Percentiles rank a stretch among this genome's conserved stretches.
Evolutionary conservation across 2,329 filamentous ascomycete species (phyloP).

Genomic region (Cladorrhinum sp.): DNA sequence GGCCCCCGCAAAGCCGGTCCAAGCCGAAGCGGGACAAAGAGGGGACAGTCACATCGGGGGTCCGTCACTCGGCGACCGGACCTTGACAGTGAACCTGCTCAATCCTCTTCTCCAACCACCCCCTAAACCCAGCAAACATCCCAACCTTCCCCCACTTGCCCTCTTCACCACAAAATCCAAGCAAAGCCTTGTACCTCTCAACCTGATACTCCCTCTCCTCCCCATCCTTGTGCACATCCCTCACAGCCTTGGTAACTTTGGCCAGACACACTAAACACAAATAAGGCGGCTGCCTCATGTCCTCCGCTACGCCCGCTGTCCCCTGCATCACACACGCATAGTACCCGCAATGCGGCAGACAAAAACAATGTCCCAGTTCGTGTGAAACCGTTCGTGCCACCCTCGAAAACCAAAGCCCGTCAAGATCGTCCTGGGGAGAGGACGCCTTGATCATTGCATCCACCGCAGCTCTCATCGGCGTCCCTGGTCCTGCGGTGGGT

Average conservation of each 20-base stretch:
- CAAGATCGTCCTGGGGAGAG: conserved; percentile 28
- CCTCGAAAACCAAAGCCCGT: conserved; percentile 55
- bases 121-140: conserved; percentile 45
- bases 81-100: too few relatives aligned
- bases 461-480: background rate
- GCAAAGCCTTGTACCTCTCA: conserved; percentile 40
- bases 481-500: background rate
- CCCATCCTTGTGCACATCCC: conserved; percentile 25
- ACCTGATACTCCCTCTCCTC: conserved; percentile 27
- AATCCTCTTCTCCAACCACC: conserved; percentile 39
- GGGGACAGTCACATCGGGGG: background rate
- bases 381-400: conserved; percentile 58
- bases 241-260: conserved; percentile 46
- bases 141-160: conserved; percentile 35
- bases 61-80: too few relatives aligned
- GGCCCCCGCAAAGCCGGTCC: background rate
- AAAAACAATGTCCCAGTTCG: conserved; percentile 66
- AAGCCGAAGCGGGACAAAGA: background rate
- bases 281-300: conserved; percentile 60
- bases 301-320: conserved; percentile 54
- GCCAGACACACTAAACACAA: conserved; percentile 57
- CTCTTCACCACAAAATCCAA: conserved; percentile 38
- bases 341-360: conserved; percentile 62
- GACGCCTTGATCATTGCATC: conserved; percentile 33
- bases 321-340: conserved; percentile 65